phyloP scores from a whole-genome alignment of 2,329 filamentous ascomycete genomes.

The Cercospora janseana region DNA sequence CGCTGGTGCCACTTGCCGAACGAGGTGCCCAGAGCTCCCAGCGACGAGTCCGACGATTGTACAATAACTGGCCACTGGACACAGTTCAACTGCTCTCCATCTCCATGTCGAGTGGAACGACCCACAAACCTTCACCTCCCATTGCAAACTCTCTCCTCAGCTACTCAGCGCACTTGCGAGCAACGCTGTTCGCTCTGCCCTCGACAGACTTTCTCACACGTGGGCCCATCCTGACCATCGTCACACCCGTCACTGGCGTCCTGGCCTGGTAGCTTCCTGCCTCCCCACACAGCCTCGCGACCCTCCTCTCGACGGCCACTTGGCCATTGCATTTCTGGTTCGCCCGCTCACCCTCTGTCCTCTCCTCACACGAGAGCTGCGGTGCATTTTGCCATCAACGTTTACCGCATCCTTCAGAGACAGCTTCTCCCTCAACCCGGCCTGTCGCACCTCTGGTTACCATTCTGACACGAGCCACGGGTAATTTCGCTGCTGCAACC shows the following conservation, averaged over 20 bases:
- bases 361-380: slow-evolving; percentile 3
- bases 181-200: slow-evolving; percentile 2
- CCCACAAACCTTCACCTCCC: slow-evolving; percentile 22
- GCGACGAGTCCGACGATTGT: slow-evolving; percentile 15
- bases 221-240: slow-evolving; percentile 2
- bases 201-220: slow-evolving; percentile 9
- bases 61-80: slow-evolving; percentile 21
- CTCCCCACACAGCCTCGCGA: background rate
- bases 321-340: background rate
- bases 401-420: slow-evolving; percentile 2
- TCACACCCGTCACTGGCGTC: slow-evolving; percentile 7
- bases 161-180: slow-evolving; percentile 14
- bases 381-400: slow-evolving; percentile 12
- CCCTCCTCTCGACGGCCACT: background rate
- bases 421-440: background rate
- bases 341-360: slow-evolving; percentile 1
- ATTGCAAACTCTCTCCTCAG: slow-evolving; percentile 10
- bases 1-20: slow-evolving; percentile 19
- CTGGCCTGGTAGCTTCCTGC: background rate
- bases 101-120: slow-evolving; percentile 26
- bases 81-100: slow-evolving; percentile 10
- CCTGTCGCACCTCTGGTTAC: slow-evolving; percentile 1
- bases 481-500: slow-evolving; percentile 2
- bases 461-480: slow-evolving; percentile 9
- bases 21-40: slow-evolving; percentile 9